Conservation (phyloP, 768 basidiomycete genomes). For the Macrolepiota dolichaula region DNA sequence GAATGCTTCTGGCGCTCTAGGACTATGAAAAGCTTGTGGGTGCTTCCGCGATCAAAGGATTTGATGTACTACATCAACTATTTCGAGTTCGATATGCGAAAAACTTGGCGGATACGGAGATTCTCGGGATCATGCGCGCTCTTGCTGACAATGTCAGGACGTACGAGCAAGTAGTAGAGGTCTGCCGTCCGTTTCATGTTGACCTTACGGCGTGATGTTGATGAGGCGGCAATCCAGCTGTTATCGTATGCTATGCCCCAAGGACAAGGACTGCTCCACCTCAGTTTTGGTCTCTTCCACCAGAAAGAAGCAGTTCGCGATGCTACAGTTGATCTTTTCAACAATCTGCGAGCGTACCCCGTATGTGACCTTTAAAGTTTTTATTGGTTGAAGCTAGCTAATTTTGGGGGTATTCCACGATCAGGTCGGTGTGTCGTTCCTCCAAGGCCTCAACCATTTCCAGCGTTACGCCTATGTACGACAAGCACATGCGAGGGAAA, state of each 20-base stretch:
- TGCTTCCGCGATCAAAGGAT: slow-evolving; percentile 63
- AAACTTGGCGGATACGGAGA: slow-evolving; percentile 70
- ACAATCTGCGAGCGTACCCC: slow-evolving; percentile 70
- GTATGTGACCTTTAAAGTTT: slow-evolving; percentile 42
- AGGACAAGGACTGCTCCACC: slow-evolving; percentile 76
- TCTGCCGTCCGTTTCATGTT: slow-evolving; percentile 25
- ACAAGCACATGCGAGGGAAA: slow-evolving; percentile 69
- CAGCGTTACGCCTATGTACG: slow-evolving; percentile 86
- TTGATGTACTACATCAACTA: slow-evolving; percentile 87
- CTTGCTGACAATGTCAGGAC: slow-evolving; percentile 68
- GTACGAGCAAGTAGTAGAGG: slow-evolving; percentile 91
- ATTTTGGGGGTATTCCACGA: slow-evolving; percentile 4
- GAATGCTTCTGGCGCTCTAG: slow-evolving; percentile 34
- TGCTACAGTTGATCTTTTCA: slow-evolving; percentile 79
- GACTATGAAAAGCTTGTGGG: slow-evolving; percentile 60
- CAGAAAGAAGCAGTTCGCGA: slow-evolving; percentile 74
- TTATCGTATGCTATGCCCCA: slow-evolving; percentile 66
- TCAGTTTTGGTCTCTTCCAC: slow-evolving; percentile 92
- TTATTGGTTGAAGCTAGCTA: slow-evolving; percentile 11
- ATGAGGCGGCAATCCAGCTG: slow-evolving; percentile 46
- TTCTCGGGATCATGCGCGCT: slow-evolving; percentile 67
- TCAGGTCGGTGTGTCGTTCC: slow-evolving; percentile 76
- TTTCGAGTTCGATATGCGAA: slow-evolving; percentile 74
- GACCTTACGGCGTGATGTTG: slow-evolving; percentile 4
- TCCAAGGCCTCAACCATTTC: slow-evolving; percentile 83